These are phyloP conservation scores for Penicillium arizonense DNA, from an alignment of 495 filamentous ascomycete genomes.

Conservation along the genomic window DNA sequence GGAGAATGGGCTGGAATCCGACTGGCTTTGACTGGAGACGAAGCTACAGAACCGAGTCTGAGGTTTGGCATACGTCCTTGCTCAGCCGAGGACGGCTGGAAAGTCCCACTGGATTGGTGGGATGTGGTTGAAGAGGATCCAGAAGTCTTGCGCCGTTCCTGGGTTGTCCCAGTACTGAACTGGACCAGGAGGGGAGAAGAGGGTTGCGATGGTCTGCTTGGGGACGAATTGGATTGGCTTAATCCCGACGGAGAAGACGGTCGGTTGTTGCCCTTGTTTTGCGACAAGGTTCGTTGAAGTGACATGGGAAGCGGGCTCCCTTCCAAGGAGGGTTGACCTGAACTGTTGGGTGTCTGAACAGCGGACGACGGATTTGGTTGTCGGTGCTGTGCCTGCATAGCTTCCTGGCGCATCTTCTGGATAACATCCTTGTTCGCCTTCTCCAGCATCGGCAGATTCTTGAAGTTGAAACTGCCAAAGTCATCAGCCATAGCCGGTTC, in stretches of 20 bases:
- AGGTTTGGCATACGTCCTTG: constrained; percentile 36
- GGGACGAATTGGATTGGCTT: constrained; percentile 79
- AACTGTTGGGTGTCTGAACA: constrained; percentile 35
- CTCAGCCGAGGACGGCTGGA: constrained; percentile 74
- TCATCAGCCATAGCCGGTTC: constrained; percentile 88
- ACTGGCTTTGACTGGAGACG: constrained; percentile 74
- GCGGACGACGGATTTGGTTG: constrained; percentile 26
- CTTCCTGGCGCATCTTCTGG: constrained; percentile 89
- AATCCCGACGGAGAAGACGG: constrained; percentile 81
- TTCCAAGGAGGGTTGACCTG: constrained; percentile 67
- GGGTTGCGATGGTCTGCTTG: constrained; percentile 84
- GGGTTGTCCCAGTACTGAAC: constrained; percentile 76
- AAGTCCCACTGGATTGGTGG: constrained; percentile 67
- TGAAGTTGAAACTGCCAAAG: constrained; percentile 95
- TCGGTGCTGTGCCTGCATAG: constrained; percentile 63
- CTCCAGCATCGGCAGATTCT: constrained; percentile 93
- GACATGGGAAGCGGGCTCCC: constrained; percentile 82
- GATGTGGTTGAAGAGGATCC: constrained; percentile 83
- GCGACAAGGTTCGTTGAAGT: constrained; percentile 79
- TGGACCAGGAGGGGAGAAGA: constrained; percentile 92
- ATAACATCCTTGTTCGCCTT: constrained; percentile 99
- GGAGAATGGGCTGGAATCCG: constrained; percentile 56
- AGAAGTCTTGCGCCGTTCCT: constrained; percentile 75
- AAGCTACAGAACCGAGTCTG: constrained; percentile 65
- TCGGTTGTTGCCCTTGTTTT: constrained; percentile 69